Conservation (phyloP, 169 alveolate species). For the Plasmodium falciparum region DNA sequence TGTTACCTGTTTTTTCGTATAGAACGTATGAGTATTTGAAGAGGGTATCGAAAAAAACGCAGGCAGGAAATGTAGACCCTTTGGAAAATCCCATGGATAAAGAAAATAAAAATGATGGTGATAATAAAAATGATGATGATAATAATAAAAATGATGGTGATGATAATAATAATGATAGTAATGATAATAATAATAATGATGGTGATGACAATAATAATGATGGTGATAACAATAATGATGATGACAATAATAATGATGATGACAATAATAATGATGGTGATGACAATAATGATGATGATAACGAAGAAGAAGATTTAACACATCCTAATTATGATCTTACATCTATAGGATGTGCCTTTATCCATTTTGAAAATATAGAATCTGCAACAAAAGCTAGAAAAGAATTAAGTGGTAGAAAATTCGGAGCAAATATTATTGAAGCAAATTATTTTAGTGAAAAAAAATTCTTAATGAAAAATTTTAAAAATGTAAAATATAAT, state of each 20-base stretch:
- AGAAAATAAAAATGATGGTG: neutral
- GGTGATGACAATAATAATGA: neutral
- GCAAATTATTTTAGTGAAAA: constrained; percentile 82
- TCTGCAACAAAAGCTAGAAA: constrained; percentile 83
- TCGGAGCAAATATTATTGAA: constrained; percentile 82
- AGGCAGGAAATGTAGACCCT: neutral
- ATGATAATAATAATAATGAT: neutral
- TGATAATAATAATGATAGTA: neutral
- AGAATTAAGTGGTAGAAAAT: constrained; percentile 83
- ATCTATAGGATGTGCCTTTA: constrained; percentile 82
- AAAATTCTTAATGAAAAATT: constrained; percentile 64
- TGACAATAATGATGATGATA: constrained; percentile 18
- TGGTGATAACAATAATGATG: neutral
- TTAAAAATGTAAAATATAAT: constrained; percentile 80
- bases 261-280: neutral
- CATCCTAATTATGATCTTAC: constrained; percentile 64
- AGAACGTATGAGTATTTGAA: constrained; percentile 59
- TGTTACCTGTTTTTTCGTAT: constrained; percentile 84
- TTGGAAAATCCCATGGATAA: neutral
- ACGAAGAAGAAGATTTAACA: constrained; percentile 56
- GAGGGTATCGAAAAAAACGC: neutral
- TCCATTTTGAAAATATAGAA: constrained; percentile 79
- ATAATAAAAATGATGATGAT: neutral
- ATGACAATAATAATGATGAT: neutral
- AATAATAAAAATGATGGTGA: neutral